Evolutionary conservation across 176 grass and related monocot species (phyloP), one percentile per base, ranked within the genome.

Genomic region (Rhynchospora breviuscula): DNA sequence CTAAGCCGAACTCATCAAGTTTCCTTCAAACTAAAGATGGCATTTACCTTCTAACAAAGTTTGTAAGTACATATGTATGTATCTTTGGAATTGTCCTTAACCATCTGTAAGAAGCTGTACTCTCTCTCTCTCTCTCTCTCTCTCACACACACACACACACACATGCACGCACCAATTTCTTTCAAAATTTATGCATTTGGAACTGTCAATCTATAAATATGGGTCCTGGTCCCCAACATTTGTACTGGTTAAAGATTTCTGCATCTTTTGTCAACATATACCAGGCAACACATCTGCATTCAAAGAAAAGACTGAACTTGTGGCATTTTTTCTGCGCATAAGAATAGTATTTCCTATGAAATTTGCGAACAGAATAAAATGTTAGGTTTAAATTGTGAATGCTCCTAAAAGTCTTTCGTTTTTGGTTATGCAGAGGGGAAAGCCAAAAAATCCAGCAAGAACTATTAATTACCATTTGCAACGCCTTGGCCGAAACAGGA

Each of bases 391-490:
- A 77, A 31, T 58, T 53, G 40, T 49, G 17, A 9, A 0, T 6
- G 23, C 14, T 67, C 9, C 58, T 94, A 10, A 80, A 59, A 10
- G 17, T 18, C 84, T 54, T 13, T 77, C 13, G 3, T 81, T 60
- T 33, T 59, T 52, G 2, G 25, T 80, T 88, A 23, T 52, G 59
- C 88, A 92, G 90, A 88, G 85, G 81, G 93, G 93, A 17, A 92
- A 25, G 71, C 90, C 86, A 25, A 94, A 90, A 89, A 94, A 94
- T 45, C 75, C 84, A 15, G 84, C 71, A 8, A 90, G 89, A 82
- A 94, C 93, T 44, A 90, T 94, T 82, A 94, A 92, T 67, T 89
- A 94, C 77, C 93, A 94, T 89, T 88, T 94, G 59, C 90, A 94
- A 47, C 79, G 93, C 19, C 93, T 94, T 68, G 93, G 86, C 35